A percentile compares a stretch with the other conserved stretches of the same genome.
phyloP scores from a whole-genome alignment of 148 eudicot species.

The Rhododendron henanense region DNA sequence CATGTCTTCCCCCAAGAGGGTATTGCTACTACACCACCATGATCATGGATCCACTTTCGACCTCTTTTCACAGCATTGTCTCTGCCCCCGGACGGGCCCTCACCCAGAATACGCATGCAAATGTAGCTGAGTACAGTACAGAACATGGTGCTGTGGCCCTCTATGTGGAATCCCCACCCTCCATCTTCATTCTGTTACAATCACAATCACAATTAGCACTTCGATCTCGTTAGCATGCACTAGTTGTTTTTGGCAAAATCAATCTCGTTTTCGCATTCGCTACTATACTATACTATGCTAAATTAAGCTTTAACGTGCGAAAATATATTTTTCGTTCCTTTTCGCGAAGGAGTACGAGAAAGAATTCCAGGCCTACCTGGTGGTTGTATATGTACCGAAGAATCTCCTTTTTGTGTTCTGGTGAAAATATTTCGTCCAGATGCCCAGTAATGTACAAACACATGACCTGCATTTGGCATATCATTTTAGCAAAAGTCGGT shows the following conservation, averaged over 20 bases:
- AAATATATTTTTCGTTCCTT: neutral
- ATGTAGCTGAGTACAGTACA: no score
- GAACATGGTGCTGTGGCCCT: no score
- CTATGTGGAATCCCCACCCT: no score
- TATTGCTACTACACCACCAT: no score
- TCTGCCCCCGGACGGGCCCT: slow-evolving; percentile 17
- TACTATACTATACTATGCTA: neutral
- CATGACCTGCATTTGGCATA: slow-evolving; percentile 5
- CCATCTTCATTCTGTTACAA: no score
- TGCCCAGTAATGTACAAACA: slow-evolving; percentile 7
- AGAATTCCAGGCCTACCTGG: neutral
- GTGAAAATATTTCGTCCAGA: neutral
- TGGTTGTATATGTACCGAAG: slow-evolving; percentile 13
- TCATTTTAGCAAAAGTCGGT: neutral
- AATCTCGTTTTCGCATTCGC: no score
- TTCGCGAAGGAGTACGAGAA: neutral
- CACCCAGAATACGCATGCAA: no score
- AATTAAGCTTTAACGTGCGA: neutral
- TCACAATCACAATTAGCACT: no score
- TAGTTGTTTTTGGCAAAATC: no score
- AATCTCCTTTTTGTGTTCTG: slow-evolving; percentile 11
- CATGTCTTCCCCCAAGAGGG: no score
- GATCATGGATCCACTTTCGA: slow-evolving; percentile 19
- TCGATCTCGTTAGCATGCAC: no score
- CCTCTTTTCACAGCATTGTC: slow-evolving; percentile 18